Conservation (phyloP, 1,284 basidiomycete genomes). For the Takashimella koratensis region DNA sequence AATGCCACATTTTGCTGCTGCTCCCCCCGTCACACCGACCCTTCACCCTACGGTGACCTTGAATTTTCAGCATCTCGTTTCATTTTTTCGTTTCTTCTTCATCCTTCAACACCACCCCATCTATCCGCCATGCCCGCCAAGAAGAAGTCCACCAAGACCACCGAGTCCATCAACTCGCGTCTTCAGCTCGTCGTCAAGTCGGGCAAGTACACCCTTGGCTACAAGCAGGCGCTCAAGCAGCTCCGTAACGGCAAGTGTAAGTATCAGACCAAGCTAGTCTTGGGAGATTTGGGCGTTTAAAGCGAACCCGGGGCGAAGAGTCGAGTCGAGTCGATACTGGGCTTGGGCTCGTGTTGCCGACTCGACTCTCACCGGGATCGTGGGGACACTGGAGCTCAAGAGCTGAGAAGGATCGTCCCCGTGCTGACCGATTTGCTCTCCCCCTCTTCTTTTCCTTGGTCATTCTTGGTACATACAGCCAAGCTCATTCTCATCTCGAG, state of each 20-base stretch:
- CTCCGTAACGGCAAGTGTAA: slow-evolving; percentile 97
- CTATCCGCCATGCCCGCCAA: slow-evolving; percentile 72
- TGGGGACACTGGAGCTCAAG: slow-evolving; percentile 82
- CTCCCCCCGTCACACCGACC: neutral
- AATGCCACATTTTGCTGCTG: slow-evolving; percentile 4
- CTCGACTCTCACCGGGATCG: neutral
- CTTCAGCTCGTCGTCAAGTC: slow-evolving; percentile 99
- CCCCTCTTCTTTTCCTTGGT: neutral
- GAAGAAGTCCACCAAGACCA: slow-evolving; percentile 87
- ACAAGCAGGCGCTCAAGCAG: slow-evolving; percentile 97
- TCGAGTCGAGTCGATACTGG: too few relatives aligned
- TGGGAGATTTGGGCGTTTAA: too few relatives aligned
- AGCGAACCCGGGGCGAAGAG: too few relatives aligned
- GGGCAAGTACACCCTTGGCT: slow-evolving; percentile 74
- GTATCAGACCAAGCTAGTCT: slow-evolving; percentile 49
- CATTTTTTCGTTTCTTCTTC: slow-evolving; percentile 5
- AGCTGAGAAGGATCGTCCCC: slow-evolving; percentile 91
- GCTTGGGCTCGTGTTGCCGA: neutral
- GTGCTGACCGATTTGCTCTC: slow-evolving; percentile 51
- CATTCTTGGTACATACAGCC: slow-evolving; percentile 56
- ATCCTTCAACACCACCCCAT: slow-evolving; percentile 8
- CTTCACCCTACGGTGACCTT: neutral
- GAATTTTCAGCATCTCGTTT: slow-evolving; percentile 3
- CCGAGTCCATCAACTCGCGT: slow-evolving; percentile 91
- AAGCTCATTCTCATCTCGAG: slow-evolving; percentile 99